These are phyloP conservation scores for Chamaenerion angustifolium DNA, from an alignment of 345 rosid species.

Conservation along the genomic window DNA sequence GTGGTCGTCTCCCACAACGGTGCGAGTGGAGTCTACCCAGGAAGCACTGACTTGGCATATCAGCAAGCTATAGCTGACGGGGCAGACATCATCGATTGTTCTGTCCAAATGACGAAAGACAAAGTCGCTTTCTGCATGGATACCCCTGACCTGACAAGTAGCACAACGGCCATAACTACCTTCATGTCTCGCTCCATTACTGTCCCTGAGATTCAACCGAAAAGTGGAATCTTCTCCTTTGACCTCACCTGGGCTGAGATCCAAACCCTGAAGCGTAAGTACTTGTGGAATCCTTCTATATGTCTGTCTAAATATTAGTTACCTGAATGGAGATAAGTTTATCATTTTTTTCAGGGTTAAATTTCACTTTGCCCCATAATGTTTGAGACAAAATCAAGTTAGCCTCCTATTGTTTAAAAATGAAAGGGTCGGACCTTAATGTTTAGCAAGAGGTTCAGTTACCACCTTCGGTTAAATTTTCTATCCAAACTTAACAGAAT, in stretches of 20 bases:
- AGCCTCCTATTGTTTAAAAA: too few relatives aligned
- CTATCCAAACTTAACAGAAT: too few relatives aligned
- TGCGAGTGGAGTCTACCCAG: constrained; percentile 75
- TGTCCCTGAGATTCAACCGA: constrained; percentile 51
- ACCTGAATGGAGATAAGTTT: too few relatives aligned
- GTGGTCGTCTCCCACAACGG: constrained; percentile 69
- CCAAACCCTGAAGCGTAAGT: constrained; percentile 60
- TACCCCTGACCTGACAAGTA: constrained; percentile 41
- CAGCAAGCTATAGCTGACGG: constrained; percentile 68
- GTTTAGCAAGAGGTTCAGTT: too few relatives aligned
- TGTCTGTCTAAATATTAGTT: too few relatives aligned
- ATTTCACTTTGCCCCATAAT: too few relatives aligned
- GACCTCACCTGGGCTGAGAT: constrained; percentile 85
- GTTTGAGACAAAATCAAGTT: too few relatives aligned
- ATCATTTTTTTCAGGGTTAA: too few relatives aligned
- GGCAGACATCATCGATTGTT: constrained; percentile 65
- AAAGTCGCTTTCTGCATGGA: constrained; percentile 68
- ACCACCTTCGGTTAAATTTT: too few relatives aligned
- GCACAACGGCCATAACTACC: constrained; percentile 43
- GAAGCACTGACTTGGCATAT: constrained; percentile 75
- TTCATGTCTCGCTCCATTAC: constrained; percentile 37
- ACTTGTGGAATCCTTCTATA: too few relatives aligned
- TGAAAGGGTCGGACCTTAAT: too few relatives aligned
- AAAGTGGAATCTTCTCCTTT: constrained; percentile 64
- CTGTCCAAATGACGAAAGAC: constrained; percentile 78